Base-by-base conservation (phyloP, 768 basidiomycete genomes). In the Psilocybe tampanensis region DNA sequence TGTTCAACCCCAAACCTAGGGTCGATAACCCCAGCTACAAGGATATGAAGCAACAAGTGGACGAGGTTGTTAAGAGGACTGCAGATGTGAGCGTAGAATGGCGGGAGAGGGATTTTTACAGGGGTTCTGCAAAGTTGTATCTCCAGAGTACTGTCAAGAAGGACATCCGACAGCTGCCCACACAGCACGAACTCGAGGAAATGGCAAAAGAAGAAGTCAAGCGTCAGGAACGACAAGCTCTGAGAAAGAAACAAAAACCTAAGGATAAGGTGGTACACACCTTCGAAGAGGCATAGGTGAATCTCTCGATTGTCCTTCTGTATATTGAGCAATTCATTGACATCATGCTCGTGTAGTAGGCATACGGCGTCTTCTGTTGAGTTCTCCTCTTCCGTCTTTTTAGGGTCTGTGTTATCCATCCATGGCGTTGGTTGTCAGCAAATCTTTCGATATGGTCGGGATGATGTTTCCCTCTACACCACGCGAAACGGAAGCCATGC, bases 81-180 rank as follows among this genome's bases (percentile, higher is more conserved):
- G 63, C 66, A 24, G 89, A 84, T 53, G 70, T 83, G 6, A 79
- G 77, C 44, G 74, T 74, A 44, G 86, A 88, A 70, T 82, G 80
- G 75, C 84, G 79, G 64, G 70, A 69, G 17, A 71, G 76, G 18
- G 76, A 75, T 12, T 63, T 80, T 29, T 70, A 74, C 13, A 68
- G 62, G 32, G 73, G 73, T 15, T 64, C 69, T n/a, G 76, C 71
- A 9, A 64, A 68, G 12, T 54, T 87, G 53, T 81, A 74, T 45
- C 68, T 88, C 39, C 78, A 80, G 56, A 77, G 77, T 33, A 70
- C 59, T 3, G 60, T 61, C 12, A 54, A 56, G 45, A 67, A 60
- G 53, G 34, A 43, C 21, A 61, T 58, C 41, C 12, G 53, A 2
- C 8, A 24, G n/a, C 32, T 59, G 2, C 63, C 55, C n/a, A 59